Evolutionary conservation across 495 filamentous ascomycete species (phyloP).

Genomic region (Letharia lupina): DNA sequence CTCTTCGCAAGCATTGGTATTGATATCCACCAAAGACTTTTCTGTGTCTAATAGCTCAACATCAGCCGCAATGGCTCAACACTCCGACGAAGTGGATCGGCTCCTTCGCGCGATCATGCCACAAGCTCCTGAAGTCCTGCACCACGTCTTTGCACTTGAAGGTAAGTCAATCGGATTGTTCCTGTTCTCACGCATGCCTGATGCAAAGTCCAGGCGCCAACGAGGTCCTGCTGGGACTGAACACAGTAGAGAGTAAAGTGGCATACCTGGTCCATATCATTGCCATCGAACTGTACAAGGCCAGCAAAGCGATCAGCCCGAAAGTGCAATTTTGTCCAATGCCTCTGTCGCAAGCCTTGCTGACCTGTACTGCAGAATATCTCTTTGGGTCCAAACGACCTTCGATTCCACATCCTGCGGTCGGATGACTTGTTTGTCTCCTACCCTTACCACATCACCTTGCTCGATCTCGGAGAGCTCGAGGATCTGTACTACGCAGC

Average conservation of each 20-base stretch:
- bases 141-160: constrained; percentile 22
- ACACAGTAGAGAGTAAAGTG: constrained; percentile 19
- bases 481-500: constrained; percentile 25
- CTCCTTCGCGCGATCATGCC: constrained; percentile 9
- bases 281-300: constrained; percentile 19
- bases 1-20: background rate
- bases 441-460: constrained; percentile 10
- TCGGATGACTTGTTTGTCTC: constrained; percentile 7
- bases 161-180: constrained; percentile 17
- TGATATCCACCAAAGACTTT: background rate
- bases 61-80: constrained; percentile 12
- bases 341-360: background rate
- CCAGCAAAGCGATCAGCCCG: constrained; percentile 16
- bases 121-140: constrained; percentile 16
- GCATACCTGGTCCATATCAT: constrained; percentile 20
- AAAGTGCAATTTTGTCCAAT: constrained; percentile 1
- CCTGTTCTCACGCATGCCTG: background rate
- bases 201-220: constrained; percentile 17
- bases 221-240: constrained; percentile 11
- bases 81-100: constrained; percentile 11
- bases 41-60: background rate
- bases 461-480: constrained; percentile 21
- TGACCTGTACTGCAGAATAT: constrained; percentile 9
- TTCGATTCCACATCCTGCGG: constrained; percentile 19
- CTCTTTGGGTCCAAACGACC: constrained; percentile 17